Evolutionary conservation across 768 basidiomycete species (phyloP), one percentile per base, ranked within the genome.

Genomic region (Crucibulum laeve): DNA sequence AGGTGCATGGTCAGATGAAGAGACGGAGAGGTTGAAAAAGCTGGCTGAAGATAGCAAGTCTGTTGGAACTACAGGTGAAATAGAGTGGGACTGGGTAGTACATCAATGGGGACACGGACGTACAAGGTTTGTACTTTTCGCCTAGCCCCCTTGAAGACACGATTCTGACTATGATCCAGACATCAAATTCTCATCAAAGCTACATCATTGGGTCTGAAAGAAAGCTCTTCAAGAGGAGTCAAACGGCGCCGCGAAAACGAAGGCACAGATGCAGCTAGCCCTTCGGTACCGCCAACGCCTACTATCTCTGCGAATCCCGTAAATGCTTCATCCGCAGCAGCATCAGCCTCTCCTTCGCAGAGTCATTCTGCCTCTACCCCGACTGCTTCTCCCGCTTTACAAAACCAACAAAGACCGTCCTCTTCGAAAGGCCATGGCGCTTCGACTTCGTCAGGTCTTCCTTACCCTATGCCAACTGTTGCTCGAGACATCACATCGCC

Each of bases 171-270:
- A 25, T 26, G 7, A 32, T 46, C 33, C 44, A 91, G 88, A 55
- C 87, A 89, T 53, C 88, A 91, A 58, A 89, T 91, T 43, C 65
- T 90, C 25, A 77, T 89, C 47, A 90, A 88, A 61, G 89, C 87
- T 1, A 91, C 84, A 1, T 67, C 74, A n/a, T 60, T 91, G 14
- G 84, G 85, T 7, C 67, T 91, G 38, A 90, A 90, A 60, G 84
- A 85, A 52, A 87, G 83, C 49, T 79, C 85, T 4, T 63, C 68
- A 15, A 59, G 83, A 33, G 81, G 76, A 4, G 68, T 70, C 23
- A 87, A 87, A 53, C 75, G 85, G 34, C 71, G 58, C 28, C 51
- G 65, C 44, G 59, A 64, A 42, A 55, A 60, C 14, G 64, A 68
- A 19, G 56, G 45, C 11, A 34, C 50, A n/a, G 55, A 58, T 37